Evolutionary conservation across 2,329 filamentous ascomycete species (phyloP), one percentile per base, ranked within the genome.

Genomic region (Aspergillus niger): DNA sequence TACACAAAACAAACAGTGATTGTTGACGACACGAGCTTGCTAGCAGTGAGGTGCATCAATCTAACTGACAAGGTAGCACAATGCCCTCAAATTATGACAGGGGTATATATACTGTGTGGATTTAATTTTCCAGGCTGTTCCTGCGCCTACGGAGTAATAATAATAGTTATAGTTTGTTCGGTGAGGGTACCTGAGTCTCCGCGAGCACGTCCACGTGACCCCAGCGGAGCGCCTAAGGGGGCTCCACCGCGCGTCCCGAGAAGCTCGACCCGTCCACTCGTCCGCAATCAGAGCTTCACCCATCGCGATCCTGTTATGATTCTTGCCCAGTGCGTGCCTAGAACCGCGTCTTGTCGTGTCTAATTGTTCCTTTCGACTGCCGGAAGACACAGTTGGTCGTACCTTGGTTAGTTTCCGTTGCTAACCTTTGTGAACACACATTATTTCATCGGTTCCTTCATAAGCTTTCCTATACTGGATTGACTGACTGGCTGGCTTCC

Each of bases 221-320:
- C 32, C 3, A 8, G 47, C 26, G 26, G 39, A 49, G 49, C 54
- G 54, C 48, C 54, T 24, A n/a, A 30, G 38, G 53, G 38, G 38
- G 58, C 38, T 55, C 54, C 58, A 55, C 52, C 51, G 51, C 57
- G 57, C 56, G 57, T 55, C 44, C 32, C 17, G 51, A 32, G 20
- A 28, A 52, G 39, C 51, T 59, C 48, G 56, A 58, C 36, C 41
- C 54, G 39, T 56, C 41, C 41, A 44, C 41, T 44, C 41, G 10
- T 48, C 44, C 22, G 53, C 57, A 59, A 55, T 50, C 51, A 59
- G 48, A 59, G 57, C 57, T 51, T 55, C 57, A 59, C 30, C 26
- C 38, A 15, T 17, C 43, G 26, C 24, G 26, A 17, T 54, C 17
- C 8, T 38, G 41, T 44, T 44, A 24, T 44, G 20, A 20, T 30